phyloP scores from a whole-genome alignment of 2,329 filamentous ascomycete species.

The Fusarium falciforme region DNA sequence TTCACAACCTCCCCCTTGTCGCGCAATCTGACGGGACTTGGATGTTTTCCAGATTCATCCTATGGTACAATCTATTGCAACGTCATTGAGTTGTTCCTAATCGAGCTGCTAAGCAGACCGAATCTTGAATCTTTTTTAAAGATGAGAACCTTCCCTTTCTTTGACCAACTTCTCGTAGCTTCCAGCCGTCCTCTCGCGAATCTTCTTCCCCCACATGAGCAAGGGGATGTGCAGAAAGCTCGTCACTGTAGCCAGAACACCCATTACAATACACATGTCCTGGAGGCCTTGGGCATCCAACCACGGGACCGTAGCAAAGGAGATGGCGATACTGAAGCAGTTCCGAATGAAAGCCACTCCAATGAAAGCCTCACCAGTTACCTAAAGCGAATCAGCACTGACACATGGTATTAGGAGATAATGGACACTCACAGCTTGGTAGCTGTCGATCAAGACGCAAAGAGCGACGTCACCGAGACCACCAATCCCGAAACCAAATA shows the following conservation, averaged over 20 bases:
- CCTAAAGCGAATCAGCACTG: not conserved
- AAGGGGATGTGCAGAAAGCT: slow-evolving; percentile 17
- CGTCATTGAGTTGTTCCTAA: not conserved
- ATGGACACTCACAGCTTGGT: slow-evolving; percentile 23
- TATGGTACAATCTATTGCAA: not conserved
- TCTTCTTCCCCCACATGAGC: slow-evolving; percentile 19
- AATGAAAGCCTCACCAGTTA: slow-evolving; percentile 26
- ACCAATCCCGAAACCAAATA: slow-evolving; percentile 51
- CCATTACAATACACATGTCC: slow-evolving; percentile 27
- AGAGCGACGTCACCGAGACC: slow-evolving; percentile 48
- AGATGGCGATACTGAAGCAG: slow-evolving; percentile 26
- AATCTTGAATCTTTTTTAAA: not conserved
- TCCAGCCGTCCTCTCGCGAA: slow-evolving; percentile 10
- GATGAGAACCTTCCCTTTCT: not conserved
- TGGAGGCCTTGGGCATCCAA: slow-evolving; percentile 19
- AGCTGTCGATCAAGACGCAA: slow-evolving; percentile 49
- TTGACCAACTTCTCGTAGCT: slow-evolving; percentile 19
- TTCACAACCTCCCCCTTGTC: not conserved
- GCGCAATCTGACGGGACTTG: not conserved
- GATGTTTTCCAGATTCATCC: not conserved
- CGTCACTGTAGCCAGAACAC: slow-evolving; percentile 10
- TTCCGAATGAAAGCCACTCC: slow-evolving; percentile 19
- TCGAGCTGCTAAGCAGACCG: not conserved
- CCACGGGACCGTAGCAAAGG: slow-evolving; percentile 25
- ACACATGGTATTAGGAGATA: rapidly evolving